Evolutionary conservation across 169 alveolate species (phyloP), one percentile per base, ranked within the genome.

Genomic region (Sarcocystis neurona): DNA sequence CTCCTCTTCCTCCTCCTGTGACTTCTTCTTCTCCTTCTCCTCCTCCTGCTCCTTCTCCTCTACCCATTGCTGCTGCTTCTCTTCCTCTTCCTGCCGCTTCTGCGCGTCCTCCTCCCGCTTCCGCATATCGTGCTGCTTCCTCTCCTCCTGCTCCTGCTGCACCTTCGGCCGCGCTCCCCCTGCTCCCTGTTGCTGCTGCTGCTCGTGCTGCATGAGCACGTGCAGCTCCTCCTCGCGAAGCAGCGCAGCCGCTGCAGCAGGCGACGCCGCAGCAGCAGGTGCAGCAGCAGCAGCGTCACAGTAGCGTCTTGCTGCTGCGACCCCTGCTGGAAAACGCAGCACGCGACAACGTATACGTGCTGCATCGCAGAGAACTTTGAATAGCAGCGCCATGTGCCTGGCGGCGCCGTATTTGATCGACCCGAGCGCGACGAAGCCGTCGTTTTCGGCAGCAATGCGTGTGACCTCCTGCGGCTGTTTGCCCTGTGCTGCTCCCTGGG

Each of bases 301-400:
- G 80, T 27, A 72, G 50, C 80, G 30, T 43, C 46, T 34, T 5
- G 39, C 48, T 34, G 50, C 41, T 15, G 41, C 30, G 18, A 72
- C 10, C 50, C 63, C 63, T 12, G 20, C 10, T 20, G 63, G 30
- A 10, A 43, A 20, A 20, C 75, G 75, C 75, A 63, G 27, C n/a
- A 63, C 75, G 34, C 75, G 75, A n/a, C 75, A 63, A 18, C 46
- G 75, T 37, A 63, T 63, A 37, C 32, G 75, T 4, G 75, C 10
- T 37, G 43, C 75, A 43, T 63, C 63, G 63, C 63, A 75, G 82
- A 43, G 46, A 30, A 84, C 89, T 60, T 84, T 84, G 82, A 84
- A 84, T 53, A 85, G 84, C 20, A 85, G 84, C 34, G 90, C 90
- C 63, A 70, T 85, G 84, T 85, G 90, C 23, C 84, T 46, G 41